Base-by-base conservation (phyloP, 805 yeast genomes). In the Yamadazyma olivae region DNA sequence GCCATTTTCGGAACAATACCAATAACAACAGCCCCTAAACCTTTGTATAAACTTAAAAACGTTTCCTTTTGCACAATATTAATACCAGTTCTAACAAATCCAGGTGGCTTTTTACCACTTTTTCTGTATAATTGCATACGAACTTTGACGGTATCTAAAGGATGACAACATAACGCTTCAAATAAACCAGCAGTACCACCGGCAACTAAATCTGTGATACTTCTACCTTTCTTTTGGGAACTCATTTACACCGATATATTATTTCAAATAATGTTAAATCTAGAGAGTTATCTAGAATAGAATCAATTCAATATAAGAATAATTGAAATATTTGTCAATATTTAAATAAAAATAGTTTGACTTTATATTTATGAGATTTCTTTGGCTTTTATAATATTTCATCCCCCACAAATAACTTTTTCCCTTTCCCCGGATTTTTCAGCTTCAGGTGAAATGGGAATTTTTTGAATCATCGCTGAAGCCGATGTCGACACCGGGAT, bases 1-100 rank as follows among this genome's bases (percentile, higher is more conserved):
- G 96, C 98, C 99, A 91, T 91, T 60, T 91, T 91, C 39, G 99
- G 99, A 35, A 91, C 95, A 54, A 91, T 91, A 40, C 99, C 99
- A 56, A 91, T 85, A 41, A 89, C 86, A 40, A 91, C 99, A 16
- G 99, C 98, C 19, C 97, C 97, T 35, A 91, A 74, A 38, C 99
- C 99, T 60, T 91, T 90, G 70, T 91, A 91, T 17, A 91, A 74
- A 4, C 96, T 91, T 36, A 87, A 68, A 43, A 87, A 73, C 4
- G 95, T 83, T 60, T 91, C 98, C 42, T 85, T 78, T 40, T 73
- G 71, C 38, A 80, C 86, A 46, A 91, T 90, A 41, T 74, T 71
- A 35, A 75, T 66, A 50, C 96, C 98, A 3, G 98, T 91, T 34
- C 69, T 73, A 41, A 88, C 53, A 53, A 91, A 88, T 0, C 98